A percentile compares a stretch with the other conserved stretches of the same genome.
Evolutionary conservation across 768 basidiomycete species (phyloP).

Genomic region (Boletus tylopilopsis): DNA sequence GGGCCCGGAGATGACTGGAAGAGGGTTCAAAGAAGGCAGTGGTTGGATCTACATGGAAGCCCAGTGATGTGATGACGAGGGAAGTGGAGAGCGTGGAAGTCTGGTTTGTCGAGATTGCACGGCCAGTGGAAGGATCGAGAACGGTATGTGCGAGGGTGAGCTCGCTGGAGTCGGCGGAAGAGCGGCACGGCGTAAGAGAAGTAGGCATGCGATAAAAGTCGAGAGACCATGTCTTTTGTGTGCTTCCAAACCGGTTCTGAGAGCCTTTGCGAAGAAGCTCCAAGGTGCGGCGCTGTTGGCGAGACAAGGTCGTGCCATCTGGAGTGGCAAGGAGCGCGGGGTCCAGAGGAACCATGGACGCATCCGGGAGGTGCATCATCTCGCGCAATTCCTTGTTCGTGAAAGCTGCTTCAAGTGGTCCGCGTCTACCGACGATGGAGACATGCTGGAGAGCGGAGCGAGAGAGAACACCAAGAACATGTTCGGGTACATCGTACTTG

Average conservation of each 20-base stretch:
- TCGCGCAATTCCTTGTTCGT: constrained; percentile 93
- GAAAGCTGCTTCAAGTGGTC: constrained; percentile 85
- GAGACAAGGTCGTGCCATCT: constrained; percentile 37
- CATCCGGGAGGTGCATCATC: constrained; percentile 61
- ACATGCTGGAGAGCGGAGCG: constrained; percentile 68
- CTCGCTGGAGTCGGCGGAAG: constrained; percentile 27
- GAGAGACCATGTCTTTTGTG: constrained; percentile 71
- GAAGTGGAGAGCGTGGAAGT: constrained; percentile 56
- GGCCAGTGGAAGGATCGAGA: constrained; percentile 45
- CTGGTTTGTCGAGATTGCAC: constrained; percentile 54
- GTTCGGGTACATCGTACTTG: constrained; percentile 73
- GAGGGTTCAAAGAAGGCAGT: constrained; percentile 56
- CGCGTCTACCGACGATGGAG: constrained; percentile 80
- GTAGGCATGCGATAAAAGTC: constrained; percentile 78
- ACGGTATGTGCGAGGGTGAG: constrained; percentile 61
- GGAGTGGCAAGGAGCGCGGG: constrained; percentile 40
- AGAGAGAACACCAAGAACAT: constrained; percentile 65
- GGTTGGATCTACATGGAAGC: constrained; percentile 71
- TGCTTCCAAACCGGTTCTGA: constrained; percentile 43
- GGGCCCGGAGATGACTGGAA: constrained; percentile 53
- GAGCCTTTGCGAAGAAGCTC: constrained; percentile 68
- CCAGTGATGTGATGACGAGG: constrained; percentile 83
- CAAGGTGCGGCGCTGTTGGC: constrained; percentile 64
- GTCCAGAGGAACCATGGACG: constrained; percentile 62
- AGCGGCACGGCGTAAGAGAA: constrained; percentile 33